Base-by-base conservation (phyloP, 2,329 filamentous ascomycete species). In the Cladosporium sp. region DNA sequence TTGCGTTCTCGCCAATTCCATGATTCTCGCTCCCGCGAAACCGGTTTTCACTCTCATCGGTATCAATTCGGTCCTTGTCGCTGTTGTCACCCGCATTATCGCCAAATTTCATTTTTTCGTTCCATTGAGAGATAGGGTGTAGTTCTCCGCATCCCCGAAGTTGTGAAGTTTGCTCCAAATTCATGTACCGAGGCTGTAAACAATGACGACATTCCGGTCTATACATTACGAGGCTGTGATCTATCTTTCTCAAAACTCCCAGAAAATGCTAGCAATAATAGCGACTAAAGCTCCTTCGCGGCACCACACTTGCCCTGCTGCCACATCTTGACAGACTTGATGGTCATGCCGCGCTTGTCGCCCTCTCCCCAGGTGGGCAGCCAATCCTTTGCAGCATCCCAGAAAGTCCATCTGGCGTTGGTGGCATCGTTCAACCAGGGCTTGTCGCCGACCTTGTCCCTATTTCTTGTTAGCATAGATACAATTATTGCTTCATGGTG, bases 341-440 rank as follows among this genome's bases (percentile, higher is more conserved):
- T 75, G 10, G 50, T 53, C 36, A 53, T 42, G 19, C 50, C 50
- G 4, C 25, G 39, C 22, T 39, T 42, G 25, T 69, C 87, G 79
- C 79, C 63, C 15, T 75, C 76, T 58, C 80, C 81, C 89, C 89
- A 92, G 0, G 88, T 91, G 4, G 86, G 83, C 44, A 80, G 74
- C 89, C 89, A 93, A 25, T 76, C 63, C 56, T 84, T 76, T 47
- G 81, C 80, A 0, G 84, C 80, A 17, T 84, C 74, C 87, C 87
- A 92, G 69, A 93, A 92, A 68, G 91, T 88, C 66, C 82, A 83
- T 70, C 79, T 83, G 6, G 89, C 88, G n/a, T 81, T 85, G 1
- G 78, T 71, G 55, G 82, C 85, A n/a, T 69, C 74, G 68, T 91
- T 86, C 28, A 89, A 76, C 89, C 89, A 93, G 1, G 89, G 89